Percentiles rank a stretch among this genome's conserved stretches.
These are phyloP conservation scores for Chalciporus sphaerocephalus DNA, from an alignment of 768 basidiomycete species.

Conservation along the genomic window DNA sequence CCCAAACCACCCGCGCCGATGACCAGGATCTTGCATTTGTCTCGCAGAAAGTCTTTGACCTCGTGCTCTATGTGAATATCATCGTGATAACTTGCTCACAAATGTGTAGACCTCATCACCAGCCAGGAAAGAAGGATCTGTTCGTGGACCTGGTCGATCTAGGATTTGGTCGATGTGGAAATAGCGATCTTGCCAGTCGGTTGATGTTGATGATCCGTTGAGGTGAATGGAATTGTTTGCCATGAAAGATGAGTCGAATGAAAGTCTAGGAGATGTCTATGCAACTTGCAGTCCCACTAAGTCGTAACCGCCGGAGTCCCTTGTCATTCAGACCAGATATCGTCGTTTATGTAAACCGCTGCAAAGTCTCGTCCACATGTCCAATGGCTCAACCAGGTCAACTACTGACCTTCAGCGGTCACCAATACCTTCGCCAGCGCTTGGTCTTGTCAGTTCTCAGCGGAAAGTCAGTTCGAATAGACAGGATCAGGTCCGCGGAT, in stretches of 20 bases:
- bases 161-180: slow-evolving; percentile 83
- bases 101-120: slow-evolving; percentile 65
- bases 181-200: slow-evolving; percentile 63
- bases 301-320: no score
- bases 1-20: slow-evolving; percentile 98
- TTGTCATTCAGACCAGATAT: no score
- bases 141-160: slow-evolving; percentile 83
- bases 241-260: slow-evolving; percentile 21
- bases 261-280: slow-evolving; percentile 15
- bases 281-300: no score
- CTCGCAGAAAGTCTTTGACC: slow-evolving; percentile 85
- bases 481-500: slow-evolving; percentile 85
- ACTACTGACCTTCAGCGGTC: slow-evolving; percentile 66
- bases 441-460: slow-evolving; percentile 87
- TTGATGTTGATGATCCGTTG: slow-evolving; percentile 35
- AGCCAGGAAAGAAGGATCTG: slow-evolving; percentile 76
- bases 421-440: slow-evolving; percentile 78
- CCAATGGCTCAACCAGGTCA: slow-evolving; percentile 39
- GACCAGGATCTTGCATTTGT: slow-evolving; percentile 87
- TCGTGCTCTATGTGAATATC: slow-evolving; percentile 27
- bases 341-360: slow-evolving; percentile 27
- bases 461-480: slow-evolving; percentile 78
- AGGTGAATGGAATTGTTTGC: slow-evolving; percentile 17
- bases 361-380: neutral
- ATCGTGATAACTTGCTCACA: neutral